Evolutionary conservation across 352 stramenopile species (phyloP).

Genomic region (Phytophthora vignae): DNA sequence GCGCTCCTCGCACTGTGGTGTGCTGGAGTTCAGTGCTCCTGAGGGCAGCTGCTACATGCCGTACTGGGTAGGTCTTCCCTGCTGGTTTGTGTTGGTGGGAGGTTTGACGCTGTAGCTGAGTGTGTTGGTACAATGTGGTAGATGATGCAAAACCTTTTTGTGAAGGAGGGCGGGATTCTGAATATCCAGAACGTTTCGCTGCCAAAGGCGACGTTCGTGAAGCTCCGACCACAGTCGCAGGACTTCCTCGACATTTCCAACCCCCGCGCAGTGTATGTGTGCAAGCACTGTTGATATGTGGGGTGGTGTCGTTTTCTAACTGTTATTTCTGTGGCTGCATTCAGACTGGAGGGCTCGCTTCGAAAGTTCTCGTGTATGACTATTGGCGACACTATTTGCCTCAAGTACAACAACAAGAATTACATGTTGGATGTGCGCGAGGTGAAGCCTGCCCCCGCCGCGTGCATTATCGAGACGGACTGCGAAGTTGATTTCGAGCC

Average conservation of each 20-base stretch:
- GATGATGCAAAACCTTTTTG: slow-evolving; percentile 99
- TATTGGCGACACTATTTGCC: slow-evolving; percentile 97
- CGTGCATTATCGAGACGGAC: slow-evolving; percentile 99
- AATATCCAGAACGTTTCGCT: slow-evolving; percentile 97
- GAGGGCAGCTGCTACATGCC: slow-evolving; percentile 99
- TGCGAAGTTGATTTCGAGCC: slow-evolving; percentile 99
- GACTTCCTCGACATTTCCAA: slow-evolving; percentile 99
- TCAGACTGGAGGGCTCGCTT: slow-evolving; percentile 79
- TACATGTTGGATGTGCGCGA: slow-evolving; percentile 99
- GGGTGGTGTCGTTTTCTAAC: not conserved
- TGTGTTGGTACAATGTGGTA: slow-evolving; percentile 24
- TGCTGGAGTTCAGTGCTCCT: slow-evolving; percentile 98
- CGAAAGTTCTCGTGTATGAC: slow-evolving; percentile 98
- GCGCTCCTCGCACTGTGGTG: slow-evolving; percentile 96
- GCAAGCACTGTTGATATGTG: not conserved
- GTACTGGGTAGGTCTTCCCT: slow-evolving; percentile 91
- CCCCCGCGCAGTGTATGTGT: slow-evolving; percentile 95
- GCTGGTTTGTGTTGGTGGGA: not conserved
- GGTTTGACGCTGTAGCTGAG: not conserved
- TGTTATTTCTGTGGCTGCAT: not conserved
- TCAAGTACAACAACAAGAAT: slow-evolving; percentile 99
- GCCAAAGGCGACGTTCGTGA: slow-evolving; percentile 98
- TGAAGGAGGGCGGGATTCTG: slow-evolving; percentile 94
- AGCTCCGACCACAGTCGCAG: slow-evolving; percentile 98
- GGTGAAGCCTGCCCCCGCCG: slow-evolving; percentile 94